Base-by-base conservation (phyloP, 345 rosid genomes). In the Ricinus communis region DNA sequence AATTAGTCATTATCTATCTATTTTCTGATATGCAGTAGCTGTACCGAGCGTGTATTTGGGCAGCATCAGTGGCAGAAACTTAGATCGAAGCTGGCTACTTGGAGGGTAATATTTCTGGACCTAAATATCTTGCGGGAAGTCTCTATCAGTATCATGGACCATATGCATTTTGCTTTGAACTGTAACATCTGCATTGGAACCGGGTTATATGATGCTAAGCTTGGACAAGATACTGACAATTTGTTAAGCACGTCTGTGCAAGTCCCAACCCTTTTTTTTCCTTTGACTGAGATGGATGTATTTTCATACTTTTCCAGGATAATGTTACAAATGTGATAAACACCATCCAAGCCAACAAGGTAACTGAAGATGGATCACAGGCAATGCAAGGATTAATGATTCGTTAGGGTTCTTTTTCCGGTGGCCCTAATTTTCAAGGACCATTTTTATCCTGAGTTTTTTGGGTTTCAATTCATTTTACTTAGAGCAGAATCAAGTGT, bases 281-380 rank as follows among this genome's bases (percentile, higher is more conserved):
- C 38, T 33, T 27, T 56, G 12, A 30, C 6, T 9, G 40, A 31
- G 11, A 18, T 27, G 25, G n/a, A 69, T 62, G 21, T 25, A 25
- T 45, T 55, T 30, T 31, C 52, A 13, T 21, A 33, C 52, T 33
- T 78, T 72, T 74, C 65, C 82, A 93, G 99, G 91, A 81, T 21
- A 89, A 93, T 76, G 77, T 96, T 79, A 73, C 82, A 15, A 86
- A 75, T 70, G 85, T 91, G 66, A 89, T 96, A 72, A 85, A 66
- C 78, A 89, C 99, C 77, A 86, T 93, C 65, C 91, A 91, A 77
- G 88, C 97, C 0, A 93, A 87, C 86, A 91, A 96, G 93, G 72
- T 81, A 62, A 80, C 90, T 0, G 96, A 96, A 71, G 98, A 96
- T 70, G 86, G 86, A 45, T 71, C 96, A 31, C 97, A 87, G 73